Conservation (phyloP, 2,329 filamentous ascomycete species). For the Esteya vermicola region DNA sequence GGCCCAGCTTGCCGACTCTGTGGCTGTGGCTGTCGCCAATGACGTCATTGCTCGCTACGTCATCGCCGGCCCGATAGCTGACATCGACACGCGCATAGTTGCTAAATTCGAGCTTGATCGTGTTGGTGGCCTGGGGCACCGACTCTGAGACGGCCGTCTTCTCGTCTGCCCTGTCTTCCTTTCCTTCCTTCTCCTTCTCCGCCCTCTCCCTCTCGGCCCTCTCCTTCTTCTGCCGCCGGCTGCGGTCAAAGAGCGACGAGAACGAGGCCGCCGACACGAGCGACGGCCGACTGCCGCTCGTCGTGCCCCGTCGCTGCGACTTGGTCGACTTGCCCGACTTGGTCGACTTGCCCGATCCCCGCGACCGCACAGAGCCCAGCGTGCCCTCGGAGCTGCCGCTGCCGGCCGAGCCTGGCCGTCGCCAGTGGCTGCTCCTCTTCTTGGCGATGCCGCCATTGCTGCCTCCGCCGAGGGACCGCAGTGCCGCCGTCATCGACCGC, state of each 20-base stretch:
- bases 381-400: slow-evolving; percentile 12
- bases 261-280: neutral
- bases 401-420: slow-evolving; percentile 8
- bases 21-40: neutral
- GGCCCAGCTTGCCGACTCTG: no score
- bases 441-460: slow-evolving; percentile 1
- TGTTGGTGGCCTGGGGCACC: slow-evolving; percentile 52
- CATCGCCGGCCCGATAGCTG: slow-evolving; percentile 49
- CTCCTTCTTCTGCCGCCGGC: no score
- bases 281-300: neutral
- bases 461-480: slow-evolving; percentile 23
- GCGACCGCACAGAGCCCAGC: neutral
- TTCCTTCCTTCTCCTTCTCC: no score
- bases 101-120: slow-evolving; percentile 83
- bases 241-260: slow-evolving; percentile 1
- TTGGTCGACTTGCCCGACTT: neutral
- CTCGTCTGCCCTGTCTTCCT: no score
- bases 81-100: slow-evolving; percentile 93
- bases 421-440: neutral
- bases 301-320: slow-evolving; percentile 5
- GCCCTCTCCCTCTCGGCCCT: no score
- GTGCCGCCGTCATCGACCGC: slow-evolving; percentile 32
- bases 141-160: no score
- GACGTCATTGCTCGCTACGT: slow-evolving; percentile 14
- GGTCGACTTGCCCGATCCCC: neutral